phyloP scores from a whole-genome alignment of 2,329 filamentous ascomycete genomes.

The Kalmusia sp. region DNA sequence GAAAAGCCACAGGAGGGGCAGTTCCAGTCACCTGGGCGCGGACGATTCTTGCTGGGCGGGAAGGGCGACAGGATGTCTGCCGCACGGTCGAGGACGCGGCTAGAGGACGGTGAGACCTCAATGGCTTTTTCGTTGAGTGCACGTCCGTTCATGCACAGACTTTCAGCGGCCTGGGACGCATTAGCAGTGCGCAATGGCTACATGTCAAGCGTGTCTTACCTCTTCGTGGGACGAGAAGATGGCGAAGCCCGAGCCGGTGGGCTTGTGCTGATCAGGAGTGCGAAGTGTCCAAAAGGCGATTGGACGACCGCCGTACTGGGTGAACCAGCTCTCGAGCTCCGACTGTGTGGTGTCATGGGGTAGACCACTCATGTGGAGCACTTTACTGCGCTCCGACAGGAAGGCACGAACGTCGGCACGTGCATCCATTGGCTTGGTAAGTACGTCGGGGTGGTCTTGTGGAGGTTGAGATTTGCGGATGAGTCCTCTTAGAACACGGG shows the following conservation, averaged over 20 bases:
- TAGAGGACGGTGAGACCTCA: constrained; percentile 97
- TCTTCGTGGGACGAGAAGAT: constrained; percentile 99
- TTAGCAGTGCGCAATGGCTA: constrained; percentile 13
- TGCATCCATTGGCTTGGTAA: constrained; percentile 95
- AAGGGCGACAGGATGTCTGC: constrained; percentile 96
- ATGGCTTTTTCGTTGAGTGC: constrained; percentile 99
- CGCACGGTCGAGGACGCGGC: constrained; percentile 91
- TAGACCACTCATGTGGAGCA: constrained; percentile 95
- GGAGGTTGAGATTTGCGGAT: constrained; percentile 95
- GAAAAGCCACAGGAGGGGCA: constrained; percentile 98
- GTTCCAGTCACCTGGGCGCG: constrained; percentile 97
- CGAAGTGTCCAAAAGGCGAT: constrained; percentile 99
- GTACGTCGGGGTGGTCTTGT: constrained; percentile 91
- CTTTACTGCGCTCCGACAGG: constrained; percentile 94
- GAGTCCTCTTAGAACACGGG: constrained; percentile 87
- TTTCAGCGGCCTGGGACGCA: constrained; percentile 80
- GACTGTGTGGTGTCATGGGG: constrained; percentile 99
- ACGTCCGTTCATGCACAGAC: constrained; percentile 98
- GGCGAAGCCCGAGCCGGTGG: constrained; percentile 97
- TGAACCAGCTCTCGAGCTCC: constrained; percentile 99
- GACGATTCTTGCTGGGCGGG: constrained; percentile 97
- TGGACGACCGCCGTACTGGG: constrained; percentile 94
- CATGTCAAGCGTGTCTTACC: constrained; percentile 61
- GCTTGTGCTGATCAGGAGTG: constrained; percentile 98
- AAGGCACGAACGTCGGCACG: constrained; percentile 96